phyloP scores from a whole-genome alignment of 2,329 filamentous ascomycete genomes.

The Phialophora tarda region DNA sequence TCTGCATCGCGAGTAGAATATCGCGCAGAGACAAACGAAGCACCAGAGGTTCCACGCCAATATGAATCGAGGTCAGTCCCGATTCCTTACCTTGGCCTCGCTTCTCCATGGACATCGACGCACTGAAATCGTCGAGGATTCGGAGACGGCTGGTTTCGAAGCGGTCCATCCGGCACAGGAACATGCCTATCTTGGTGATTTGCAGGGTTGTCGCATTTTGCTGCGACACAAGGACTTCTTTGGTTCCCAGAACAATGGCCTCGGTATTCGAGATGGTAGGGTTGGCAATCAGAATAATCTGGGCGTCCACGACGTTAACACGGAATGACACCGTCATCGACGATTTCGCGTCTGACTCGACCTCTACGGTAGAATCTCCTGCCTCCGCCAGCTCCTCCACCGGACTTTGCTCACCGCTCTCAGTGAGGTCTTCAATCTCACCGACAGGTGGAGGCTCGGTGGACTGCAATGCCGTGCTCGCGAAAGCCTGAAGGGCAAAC shows the following conservation, averaged over 20 bases:
- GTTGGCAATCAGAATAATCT: constrained; percentile 95
- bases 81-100: constrained; percentile 64
- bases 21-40: constrained; percentile 89
- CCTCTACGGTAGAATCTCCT: constrained; percentile 45
- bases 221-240: constrained; percentile 89
- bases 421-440: constrained; percentile 42
- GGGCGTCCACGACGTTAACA: constrained; percentile 92
- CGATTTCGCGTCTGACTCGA: constrained; percentile 43
- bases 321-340: constrained; percentile 82
- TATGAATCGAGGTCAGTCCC: constrained; percentile 75
- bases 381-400: constrained; percentile 48
- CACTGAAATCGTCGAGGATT: constrained; percentile 94
- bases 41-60: constrained; percentile 89
- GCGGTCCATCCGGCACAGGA: constrained; percentile 95
- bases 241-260: constrained; percentile 91
- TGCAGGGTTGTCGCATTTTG: constrained; percentile 95
- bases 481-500: constrained; percentile 84
- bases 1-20: constrained; percentile 91
- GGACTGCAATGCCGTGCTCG: constrained; percentile 68
- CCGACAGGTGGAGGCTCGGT: constrained; percentile 61
- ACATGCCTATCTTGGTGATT: constrained; percentile 95
- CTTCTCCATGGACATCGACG: constrained; percentile 86
- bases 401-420: constrained; percentile 52
- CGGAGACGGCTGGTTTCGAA: constrained; percentile 89
- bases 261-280: constrained; percentile 88